Base-by-base conservation (phyloP, 352 stramenopile species). In the Blastocystis sp. region DNA sequence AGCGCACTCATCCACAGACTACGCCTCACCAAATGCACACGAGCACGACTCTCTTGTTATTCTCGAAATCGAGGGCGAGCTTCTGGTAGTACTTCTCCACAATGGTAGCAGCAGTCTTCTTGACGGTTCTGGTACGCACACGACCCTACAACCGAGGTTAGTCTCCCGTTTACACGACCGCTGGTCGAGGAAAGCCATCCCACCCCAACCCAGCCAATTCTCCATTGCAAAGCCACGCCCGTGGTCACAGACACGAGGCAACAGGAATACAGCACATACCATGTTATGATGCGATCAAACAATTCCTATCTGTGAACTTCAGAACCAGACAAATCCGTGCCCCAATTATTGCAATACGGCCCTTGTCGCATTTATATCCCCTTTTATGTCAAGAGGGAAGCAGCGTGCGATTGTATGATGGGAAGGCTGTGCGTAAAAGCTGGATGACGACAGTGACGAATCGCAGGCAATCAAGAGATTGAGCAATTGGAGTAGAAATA, bases 21-120 rank as follows among this genome's bases (percentile, higher is more conserved):
- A 60, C 6, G 14, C 43, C 19, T 79, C 43, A 62, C 69, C 19
- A 9, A 34, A 17, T 19, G 9, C 6, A 21, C 28, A 60, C n/a
- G 62, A 60, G 62, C 10, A 17, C 34, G 19, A 97, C 95, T 89
- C 95, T 93, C 94, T 99, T 99, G 95, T 99, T 99, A 78, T 95
- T 98, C 93, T 99, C 96, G 93, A 99, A 99, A 92, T 99, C 97
- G 17, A 99, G 92, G 68, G 96, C 98, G 84, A 99, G 93, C 76
- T 96, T 95, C 91, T 95, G 95, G 94, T 99, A 99, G 93, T 99
- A 99, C 93, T 99, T 99, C 94, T 99, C 97, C 89, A 99, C 98
- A 92, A 99, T 99, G 91, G 98, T 96, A 91, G 98, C 95, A 92
- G 97, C 96, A 91, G 95, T 98, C 93, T 97, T 97, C 94, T 99